Evolutionary conservation across 2,329 filamentous ascomycete species (phyloP), one percentile per base, ranked within the genome.

Genomic region (Beauveria bassiana): DNA sequence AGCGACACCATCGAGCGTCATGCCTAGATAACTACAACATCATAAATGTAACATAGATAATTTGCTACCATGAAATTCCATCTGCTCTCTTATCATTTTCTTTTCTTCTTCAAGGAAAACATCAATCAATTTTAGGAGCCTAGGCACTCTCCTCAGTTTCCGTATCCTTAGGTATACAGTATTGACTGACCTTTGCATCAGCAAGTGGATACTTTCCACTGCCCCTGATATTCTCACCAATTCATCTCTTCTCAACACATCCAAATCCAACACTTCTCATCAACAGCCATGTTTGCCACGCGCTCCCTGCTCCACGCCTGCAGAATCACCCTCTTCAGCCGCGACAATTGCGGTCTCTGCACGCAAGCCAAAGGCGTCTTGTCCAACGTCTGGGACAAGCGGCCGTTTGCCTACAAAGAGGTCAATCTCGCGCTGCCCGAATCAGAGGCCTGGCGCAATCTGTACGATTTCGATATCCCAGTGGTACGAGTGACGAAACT

Each of bases 381-480:
- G 26, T 86, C 86, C 3, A 77, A 84, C 10, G 87, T 92, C 9
- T 88, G 84, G 82, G 83, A 89, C 62, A 71, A 70, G 64, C 78
- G 86, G 28, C 86, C 86, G 0, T 91, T 93, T 72, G 80, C 80
- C 20, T 91, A 86, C 72, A 77, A 79, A 8, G 88, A 92, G 72
- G 78, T 90, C 64, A 81, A 90, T 70, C 84, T 92, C 45, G 84
- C 89, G 74, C 80, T 82, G 54, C 78, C 82, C 0, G 82, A 85
- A 28, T 80, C 81, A 18, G 81, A 84, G 64, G 75, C 78, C 26
- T 93, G 90, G 90, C 86, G 83, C 68, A 80, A 86, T 54, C 69
- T 91, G 1, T 93, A 93, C 70, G 89, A 92, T 62, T 90, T 92
- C 71, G 90, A 93, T 67, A 89, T 90, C 8, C 90, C 90, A 0